Base-by-base conservation (phyloP, 768 basidiomycete species). In the Boletus huronensis region DNA sequence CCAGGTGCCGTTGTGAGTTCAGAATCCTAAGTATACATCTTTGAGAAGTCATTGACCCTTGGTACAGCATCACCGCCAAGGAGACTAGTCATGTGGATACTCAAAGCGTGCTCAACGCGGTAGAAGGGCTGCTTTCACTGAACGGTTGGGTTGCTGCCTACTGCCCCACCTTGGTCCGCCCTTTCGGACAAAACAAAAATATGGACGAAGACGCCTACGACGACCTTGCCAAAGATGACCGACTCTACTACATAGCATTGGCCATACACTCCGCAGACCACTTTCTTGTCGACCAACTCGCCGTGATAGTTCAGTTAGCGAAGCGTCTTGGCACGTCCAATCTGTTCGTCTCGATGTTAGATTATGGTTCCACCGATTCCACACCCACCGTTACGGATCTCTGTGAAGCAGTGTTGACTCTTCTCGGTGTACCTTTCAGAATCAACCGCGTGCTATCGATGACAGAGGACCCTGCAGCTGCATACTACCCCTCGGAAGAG, bases 131-230 rank as follows among this genome's bases (percentile, higher is more conserved):
- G 0, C 79, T 98, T n/a, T 88, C 90, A 16, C 81, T 98, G 52
- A 98, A 98, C 64, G 97, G 97, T 17, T 99, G 97, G 97, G 97
- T 96, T 14, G 93, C 94, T 25, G 93, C 93, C 3, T 83, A 92
- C 28, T 99, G 96, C 69, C 93, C 96, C 8, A 95, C 92, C 1
- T 80, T 99, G 34, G 82, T 82, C 3, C 85, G 97, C n/a, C 97
- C 97, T 3, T 99, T 99, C 64, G 92, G 91, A 6, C 88, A 95
- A 67, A 91, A 94, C 72, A 88, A 84, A 62, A 80, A 84, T 57
- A 85, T 95, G 51, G 69, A 70, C 35, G 69, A 70, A 3, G 84
- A 88, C 60, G 80, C 88, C 19, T 98, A 93, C 70, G 90, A 93
- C 63, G 94, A 95, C 71, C 85, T 99, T 57, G 84, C 88, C 25